Evolutionary conservation across 192 early-diverging fungal species (phyloP), one percentile per base, ranked within the genome.

Genomic region (Backusella liffmaniae): DNA sequence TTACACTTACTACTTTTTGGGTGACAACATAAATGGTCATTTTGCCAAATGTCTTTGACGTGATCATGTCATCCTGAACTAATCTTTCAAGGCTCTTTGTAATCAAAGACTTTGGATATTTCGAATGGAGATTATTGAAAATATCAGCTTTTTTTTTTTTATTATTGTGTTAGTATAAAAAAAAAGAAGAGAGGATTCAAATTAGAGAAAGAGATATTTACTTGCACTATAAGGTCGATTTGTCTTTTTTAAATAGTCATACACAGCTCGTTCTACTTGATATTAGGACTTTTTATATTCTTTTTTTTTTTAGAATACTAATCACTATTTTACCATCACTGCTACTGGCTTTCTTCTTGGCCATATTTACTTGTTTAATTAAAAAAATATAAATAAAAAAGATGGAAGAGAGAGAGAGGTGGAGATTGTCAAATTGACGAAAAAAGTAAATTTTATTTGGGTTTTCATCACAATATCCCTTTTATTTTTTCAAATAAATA

Each of bases 201-300:
- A 7, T 10, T 10, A 46, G 12, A 26, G 4, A 16, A 0, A 21
- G 30, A 29, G 12, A 56, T 15, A 12, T 30, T 74, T 67, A 74
- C 73, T 74, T 32, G 65, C 42, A 67, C 73, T 74, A 32, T 74
- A 74, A n/a, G 73, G 73, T 67, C 73, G 36, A 32, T 74, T 74
- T n/a, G 41, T 37, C 26, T 46, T 74, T 67, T 41, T 66, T 65
- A 74, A 42, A 46, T 74, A 74, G 1, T 74, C 62, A 29, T 46
- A 67, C 5, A 74, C 41, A n/a, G 3, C 62, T 34, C 30, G 39
- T 34, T 74, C 59, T 49, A 8, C 26, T 49, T 49, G 26, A 13
- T 49, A 44, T 71, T 71, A 23, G 46, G 16, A 49, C 18, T 0
- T 70, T 37, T 68, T 7, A 21, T 10, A 5, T 36, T 36, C 39